Base-by-base conservation (phyloP, 345 rosid species). In the Ceriops tagal region DNA sequence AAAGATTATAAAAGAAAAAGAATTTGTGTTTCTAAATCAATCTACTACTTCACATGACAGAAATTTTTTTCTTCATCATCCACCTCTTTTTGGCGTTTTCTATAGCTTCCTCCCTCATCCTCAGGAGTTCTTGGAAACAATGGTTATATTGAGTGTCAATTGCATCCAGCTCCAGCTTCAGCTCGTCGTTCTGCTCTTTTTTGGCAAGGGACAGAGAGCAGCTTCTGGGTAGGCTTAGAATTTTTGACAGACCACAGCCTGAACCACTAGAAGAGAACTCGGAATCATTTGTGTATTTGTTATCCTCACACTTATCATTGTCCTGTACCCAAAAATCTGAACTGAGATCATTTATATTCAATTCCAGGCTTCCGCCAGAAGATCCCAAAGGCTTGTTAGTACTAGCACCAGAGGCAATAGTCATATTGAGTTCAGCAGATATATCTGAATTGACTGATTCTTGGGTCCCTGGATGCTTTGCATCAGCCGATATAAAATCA, bases 71-170 rank as follows among this genome's bases (percentile, higher is more conserved):
- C 81, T 77, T 82, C 24, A 74, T 55, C 8, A 81, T 64, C 97
- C 97, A 89, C 77, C 79, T 89, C 71, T 75, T 82, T 64, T 81
- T 83, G 66, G 87, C 89, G 64, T 72, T 78, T 70, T 76, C 88
- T 58, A 85, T 79, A 19, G 88, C 95, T 69, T 82, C 96, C 67
- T 89, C 96, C 70, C 86, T 86, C 75, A 80, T 70, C 85, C 77
- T 87, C 76, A 73, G 6, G 11, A 91, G 87, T 75, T 89, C 90
- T 59, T 80, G 86, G 57, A 86, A 68, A 68, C 86, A 86, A 64
- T 83, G 83, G 47, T 77, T 75, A 77, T 79, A 89, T 61, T 85
- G 88, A 10, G 83, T 35, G 65, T 85, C 82, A 55, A 89, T 85
- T 19, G 81, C 64, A 47, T 83, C 74, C 8, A 91, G 83, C 76